phyloP scores from a whole-genome alignment of 352 stramenopile species.

The Globisporangium iwayamae region DNA sequence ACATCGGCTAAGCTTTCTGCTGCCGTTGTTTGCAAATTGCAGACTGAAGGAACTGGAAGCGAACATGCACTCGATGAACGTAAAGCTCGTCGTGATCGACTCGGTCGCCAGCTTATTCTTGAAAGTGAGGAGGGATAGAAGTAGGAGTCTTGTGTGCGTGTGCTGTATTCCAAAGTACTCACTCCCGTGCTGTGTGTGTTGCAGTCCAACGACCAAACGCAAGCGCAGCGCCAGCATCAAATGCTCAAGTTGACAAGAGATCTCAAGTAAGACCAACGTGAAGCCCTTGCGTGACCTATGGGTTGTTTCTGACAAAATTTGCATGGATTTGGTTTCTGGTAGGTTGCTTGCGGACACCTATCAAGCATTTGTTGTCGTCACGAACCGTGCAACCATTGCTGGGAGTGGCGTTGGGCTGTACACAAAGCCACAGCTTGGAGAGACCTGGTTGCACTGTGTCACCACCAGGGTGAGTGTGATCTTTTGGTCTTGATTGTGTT shows the following conservation, averaged over 20 bases:
- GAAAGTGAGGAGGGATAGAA: slow-evolving; percentile 29
- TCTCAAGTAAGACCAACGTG: slow-evolving; percentile 36
- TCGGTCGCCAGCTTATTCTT: slow-evolving; percentile 60
- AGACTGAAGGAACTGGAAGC: slow-evolving; percentile 64
- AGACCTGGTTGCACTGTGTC: slow-evolving; percentile 69
- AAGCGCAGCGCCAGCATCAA: slow-evolving; percentile 40
- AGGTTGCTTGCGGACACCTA: slow-evolving; percentile 66
- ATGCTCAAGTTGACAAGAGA: slow-evolving; percentile 49
- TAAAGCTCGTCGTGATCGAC: slow-evolving; percentile 73
- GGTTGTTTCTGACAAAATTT: neutral
- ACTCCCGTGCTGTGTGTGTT: neutral
- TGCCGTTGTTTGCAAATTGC: neutral
- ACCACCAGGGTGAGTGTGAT: slow-evolving; percentile 40
- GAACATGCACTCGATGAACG: slow-evolving; percentile 33
- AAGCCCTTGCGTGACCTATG: neutral
- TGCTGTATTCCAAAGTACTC: neutral
- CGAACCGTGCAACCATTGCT: slow-evolving; percentile 55
- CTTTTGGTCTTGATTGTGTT: slow-evolving; percentile 1
- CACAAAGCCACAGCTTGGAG: slow-evolving; percentile 59
- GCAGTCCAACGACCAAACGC: slow-evolving; percentile 34
- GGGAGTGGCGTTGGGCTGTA: slow-evolving; percentile 40
- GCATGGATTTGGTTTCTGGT: neutral
- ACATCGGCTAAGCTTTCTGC: neutral
- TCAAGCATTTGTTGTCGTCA: slow-evolving; percentile 60
- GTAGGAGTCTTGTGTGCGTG: neutral